These are phyloP conservation scores for Silene noctiflora DNA, from an alignment of 179 eudicot species.

Conservation along the genomic window DNA sequence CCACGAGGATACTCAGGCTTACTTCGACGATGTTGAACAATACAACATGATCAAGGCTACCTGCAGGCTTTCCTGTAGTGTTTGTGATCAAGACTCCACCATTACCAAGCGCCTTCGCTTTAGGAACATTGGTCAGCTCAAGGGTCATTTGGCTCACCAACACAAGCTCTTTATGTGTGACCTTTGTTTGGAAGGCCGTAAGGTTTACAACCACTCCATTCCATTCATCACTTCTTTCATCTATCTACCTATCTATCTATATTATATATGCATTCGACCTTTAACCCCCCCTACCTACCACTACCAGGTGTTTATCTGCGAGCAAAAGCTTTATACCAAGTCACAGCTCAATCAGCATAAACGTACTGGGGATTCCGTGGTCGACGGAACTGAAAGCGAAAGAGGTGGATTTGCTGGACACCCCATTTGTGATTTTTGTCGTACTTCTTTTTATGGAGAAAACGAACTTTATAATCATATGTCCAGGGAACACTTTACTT, in stretches of 20 bases:
- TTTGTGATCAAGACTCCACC: constrained; percentile 49
- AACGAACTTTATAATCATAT: constrained; percentile 86
- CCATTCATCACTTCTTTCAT: no score
- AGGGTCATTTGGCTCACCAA: constrained; percentile 74
- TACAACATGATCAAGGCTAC: constrained; percentile 93
- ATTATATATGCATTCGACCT: no score
- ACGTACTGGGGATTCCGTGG: constrained; percentile 83
- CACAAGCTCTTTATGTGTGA: constrained; percentile 80
- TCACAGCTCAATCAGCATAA: constrained; percentile 83
- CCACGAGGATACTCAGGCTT: constrained; percentile 80
- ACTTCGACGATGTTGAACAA: constrained; percentile 82
- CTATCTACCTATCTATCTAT: no score
- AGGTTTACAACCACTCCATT: constrained; percentile 35
- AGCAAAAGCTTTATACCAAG: constrained; percentile 87
- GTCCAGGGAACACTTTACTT: constrained; percentile 86
- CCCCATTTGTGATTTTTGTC: constrained; percentile 91
- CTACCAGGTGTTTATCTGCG: constrained; percentile 79
- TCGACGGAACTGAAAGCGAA: constrained; percentile 95
- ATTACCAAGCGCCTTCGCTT: constrained; percentile 53
- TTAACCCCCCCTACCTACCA: no score
- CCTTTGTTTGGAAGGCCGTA: constrained; percentile 91
- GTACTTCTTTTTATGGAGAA: constrained; percentile 79
- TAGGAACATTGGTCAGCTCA: constrained; percentile 75
- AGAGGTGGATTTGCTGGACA: constrained; percentile 96
- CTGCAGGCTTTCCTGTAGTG: constrained; percentile 87